phyloP scores from a whole-genome alignment of 805 yeast species.

The Ogataea thermomethanolica region DNA sequence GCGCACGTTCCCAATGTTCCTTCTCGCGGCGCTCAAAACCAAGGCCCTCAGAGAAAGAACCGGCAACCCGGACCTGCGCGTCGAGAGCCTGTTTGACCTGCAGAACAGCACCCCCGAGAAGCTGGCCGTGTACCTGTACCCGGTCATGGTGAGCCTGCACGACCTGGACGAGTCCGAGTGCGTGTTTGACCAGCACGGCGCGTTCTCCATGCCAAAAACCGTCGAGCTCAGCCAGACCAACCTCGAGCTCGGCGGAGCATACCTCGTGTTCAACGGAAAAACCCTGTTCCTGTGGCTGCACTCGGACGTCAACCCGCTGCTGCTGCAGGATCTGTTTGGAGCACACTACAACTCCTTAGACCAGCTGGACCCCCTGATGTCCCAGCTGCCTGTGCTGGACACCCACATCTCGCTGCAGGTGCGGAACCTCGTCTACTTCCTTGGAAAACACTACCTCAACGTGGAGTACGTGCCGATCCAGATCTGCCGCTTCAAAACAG shows the following conservation, averaged over 20 bases:
- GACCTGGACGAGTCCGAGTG: slow-evolving; percentile 57
- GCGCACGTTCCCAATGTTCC: slow-evolving; percentile 62
- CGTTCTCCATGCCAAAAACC: slow-evolving; percentile 48
- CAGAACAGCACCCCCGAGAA: slow-evolving; percentile 52
- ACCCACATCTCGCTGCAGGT: slow-evolving; percentile 70
- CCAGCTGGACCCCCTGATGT: slow-evolving; percentile 45
- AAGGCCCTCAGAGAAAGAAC: slow-evolving; percentile 53
- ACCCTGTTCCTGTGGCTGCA: slow-evolving; percentile 63
- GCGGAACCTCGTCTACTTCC: slow-evolving; percentile 55
- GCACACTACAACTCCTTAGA: slow-evolving; percentile 41
- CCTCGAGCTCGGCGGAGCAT: slow-evolving; percentile 67
- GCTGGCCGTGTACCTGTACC: slow-evolving; percentile 68
- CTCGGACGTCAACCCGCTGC: slow-evolving; percentile 58
- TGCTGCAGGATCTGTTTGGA: slow-evolving; percentile 76
- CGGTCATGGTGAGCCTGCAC: slow-evolving; percentile 74
- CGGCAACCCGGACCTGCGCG: slow-evolving; percentile 60
- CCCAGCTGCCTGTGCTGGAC: slow-evolving; percentile 65
- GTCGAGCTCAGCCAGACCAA: slow-evolving; percentile 41
- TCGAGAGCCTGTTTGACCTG: slow-evolving; percentile 50
- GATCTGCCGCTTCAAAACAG: slow-evolving; percentile 62
- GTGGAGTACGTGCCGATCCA: slow-evolving; percentile 47
- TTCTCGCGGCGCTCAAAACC: slow-evolving; percentile 68
- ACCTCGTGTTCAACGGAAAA: slow-evolving; percentile 69
- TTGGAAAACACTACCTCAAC: slow-evolving; percentile 40
- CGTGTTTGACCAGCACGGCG: slow-evolving; percentile 39